These are phyloP conservation scores for Haplosporangium sp. DNA, from an alignment of 371 early-diverging fungal genomes.

Conservation along the genomic window DNA sequence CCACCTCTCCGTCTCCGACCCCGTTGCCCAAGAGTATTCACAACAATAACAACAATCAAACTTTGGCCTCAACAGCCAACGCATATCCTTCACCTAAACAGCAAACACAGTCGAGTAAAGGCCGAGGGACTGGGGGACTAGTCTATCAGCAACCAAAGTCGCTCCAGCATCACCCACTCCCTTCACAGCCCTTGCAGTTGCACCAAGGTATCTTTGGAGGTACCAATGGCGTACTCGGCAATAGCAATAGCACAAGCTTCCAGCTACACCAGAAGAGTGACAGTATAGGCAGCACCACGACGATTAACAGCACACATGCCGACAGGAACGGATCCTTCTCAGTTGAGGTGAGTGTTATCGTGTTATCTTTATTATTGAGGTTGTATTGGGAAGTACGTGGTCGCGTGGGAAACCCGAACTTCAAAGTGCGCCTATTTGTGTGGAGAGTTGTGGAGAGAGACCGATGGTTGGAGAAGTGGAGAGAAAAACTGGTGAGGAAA, in stretches of 20 bases:
- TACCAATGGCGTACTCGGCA: neutral
- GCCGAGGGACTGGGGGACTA: conserved; percentile 5
- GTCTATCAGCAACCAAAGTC: conserved; percentile 47
- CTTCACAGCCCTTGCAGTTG: conserved; percentile 30
- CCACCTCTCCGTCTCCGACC: conserved; percentile 16
- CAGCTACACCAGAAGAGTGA: conserved; percentile 9
- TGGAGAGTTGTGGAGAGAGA: no score
- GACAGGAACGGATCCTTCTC: conserved; percentile 19
- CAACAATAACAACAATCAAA: neutral
- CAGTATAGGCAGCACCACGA: conserved; percentile 13
- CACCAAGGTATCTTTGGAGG: conserved; percentile 5
- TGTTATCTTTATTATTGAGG: neutral
- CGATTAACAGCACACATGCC: neutral
- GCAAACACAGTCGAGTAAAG: neutral
- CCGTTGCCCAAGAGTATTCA: neutral
- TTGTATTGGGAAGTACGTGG: neutral
- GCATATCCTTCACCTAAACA: neutral
- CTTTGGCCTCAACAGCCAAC: neutral
- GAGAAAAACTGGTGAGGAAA: no score
- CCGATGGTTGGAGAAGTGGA: no score
- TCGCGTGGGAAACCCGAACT: conserved; percentile 2
- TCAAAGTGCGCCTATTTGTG: neutral
- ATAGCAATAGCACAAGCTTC: conserved; percentile 12
- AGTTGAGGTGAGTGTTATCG: conserved; percentile 19
- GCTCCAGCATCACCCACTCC: conserved; percentile 35